Evolutionary conservation across 352 stramenopile species (phyloP).

Genomic region (Phytophthora pseudosyringae): DNA sequence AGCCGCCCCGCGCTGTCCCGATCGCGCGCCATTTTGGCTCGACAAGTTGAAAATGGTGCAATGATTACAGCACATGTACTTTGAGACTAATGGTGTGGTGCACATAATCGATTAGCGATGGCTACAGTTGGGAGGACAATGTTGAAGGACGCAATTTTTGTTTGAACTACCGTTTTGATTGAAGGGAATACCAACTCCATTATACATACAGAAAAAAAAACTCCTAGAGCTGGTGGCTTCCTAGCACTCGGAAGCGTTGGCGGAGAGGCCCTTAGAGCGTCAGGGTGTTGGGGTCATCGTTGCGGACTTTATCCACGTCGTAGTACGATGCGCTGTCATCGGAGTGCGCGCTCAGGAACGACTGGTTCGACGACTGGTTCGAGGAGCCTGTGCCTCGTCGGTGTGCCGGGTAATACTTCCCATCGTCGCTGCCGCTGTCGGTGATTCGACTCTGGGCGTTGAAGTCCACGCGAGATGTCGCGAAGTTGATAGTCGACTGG

Average conservation of each 20-base stretch:
- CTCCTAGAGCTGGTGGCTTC: constrained; percentile 30
- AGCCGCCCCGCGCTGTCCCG: constrained; percentile 44
- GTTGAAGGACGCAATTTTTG: background rate
- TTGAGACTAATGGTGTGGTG: background rate
- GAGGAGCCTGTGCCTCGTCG: constrained; percentile 47
- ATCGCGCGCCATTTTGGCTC: constrained; percentile 23
- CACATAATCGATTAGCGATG: background rate
- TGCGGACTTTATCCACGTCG: constrained; percentile 37
- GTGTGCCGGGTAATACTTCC: constrained; percentile 30
- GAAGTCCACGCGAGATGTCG: constrained; percentile 36
- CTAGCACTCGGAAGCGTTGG: constrained; percentile 24
- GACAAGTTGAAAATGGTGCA: background rate
- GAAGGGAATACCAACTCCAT: constrained; percentile 26
- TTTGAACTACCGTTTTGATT: constrained; percentile 4
- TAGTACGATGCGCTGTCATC: constrained; percentile 69
- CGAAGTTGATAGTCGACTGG: constrained; percentile 29
- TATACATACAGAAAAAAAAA: constrained; percentile 36
- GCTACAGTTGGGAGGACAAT: constrained; percentile 16
- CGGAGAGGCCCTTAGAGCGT: constrained; percentile 23
- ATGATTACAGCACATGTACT: background rate
- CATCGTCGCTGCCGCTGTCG: constrained; percentile 40
- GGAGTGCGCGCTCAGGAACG: constrained; percentile 63
- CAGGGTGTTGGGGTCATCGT: constrained; percentile 28
- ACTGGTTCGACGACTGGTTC: constrained; percentile 62
- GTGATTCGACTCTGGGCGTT: constrained; percentile 36